Evolutionary conservation across 31 red algal genomes (phyloP).

Genomic region (Endocladia muricata): DNA sequence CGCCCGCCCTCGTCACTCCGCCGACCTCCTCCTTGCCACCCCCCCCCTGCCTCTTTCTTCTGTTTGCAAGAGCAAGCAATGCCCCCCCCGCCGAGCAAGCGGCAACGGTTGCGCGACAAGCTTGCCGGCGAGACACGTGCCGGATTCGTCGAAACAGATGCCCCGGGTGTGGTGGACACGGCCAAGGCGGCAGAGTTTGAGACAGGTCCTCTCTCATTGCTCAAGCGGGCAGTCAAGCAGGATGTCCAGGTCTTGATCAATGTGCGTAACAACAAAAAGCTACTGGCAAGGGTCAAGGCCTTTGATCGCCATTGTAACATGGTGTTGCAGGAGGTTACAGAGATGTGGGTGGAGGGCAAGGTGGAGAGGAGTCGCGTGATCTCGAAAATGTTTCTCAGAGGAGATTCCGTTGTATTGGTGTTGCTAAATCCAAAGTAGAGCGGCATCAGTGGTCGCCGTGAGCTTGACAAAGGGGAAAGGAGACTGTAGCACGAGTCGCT

Average conservation of each 20-base stretch:
- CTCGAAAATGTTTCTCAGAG: conserved; percentile 96
- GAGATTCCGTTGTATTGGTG: conserved; percentile 92
- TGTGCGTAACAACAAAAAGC: conserved; percentile 92
- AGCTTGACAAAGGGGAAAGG: no score
- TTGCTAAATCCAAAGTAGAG: conserved; percentile 76
- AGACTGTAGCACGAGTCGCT: no score
- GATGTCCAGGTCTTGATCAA: conserved; percentile 88
- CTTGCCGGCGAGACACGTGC: conserved; percentile 76
- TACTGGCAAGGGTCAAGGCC: conserved; percentile 91
- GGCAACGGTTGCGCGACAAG: conserved; percentile 51
- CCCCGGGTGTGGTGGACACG: conserved; percentile 80
- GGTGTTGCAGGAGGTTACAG: conserved; percentile 88
- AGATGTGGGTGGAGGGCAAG: conserved; percentile 89
- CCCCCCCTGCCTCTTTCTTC: no score
- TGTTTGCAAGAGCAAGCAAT: no score
- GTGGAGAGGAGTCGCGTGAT: conserved; percentile 84
- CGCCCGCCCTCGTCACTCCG: no score
- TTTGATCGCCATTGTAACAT: conserved; percentile 98
- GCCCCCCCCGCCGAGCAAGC: background rate
- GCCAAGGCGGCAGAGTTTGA: conserved; percentile 78
- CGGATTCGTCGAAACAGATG: conserved; percentile 71
- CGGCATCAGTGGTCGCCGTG: no score
- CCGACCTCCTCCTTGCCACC: no score
- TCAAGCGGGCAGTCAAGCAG: conserved; percentile 73
- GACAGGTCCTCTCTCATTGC: conserved; percentile 77